Evolutionary conservation across 306 rosid species (phyloP), one percentile per base, ranked within the genome.

Genomic region (Vigna hirtella): DNA sequence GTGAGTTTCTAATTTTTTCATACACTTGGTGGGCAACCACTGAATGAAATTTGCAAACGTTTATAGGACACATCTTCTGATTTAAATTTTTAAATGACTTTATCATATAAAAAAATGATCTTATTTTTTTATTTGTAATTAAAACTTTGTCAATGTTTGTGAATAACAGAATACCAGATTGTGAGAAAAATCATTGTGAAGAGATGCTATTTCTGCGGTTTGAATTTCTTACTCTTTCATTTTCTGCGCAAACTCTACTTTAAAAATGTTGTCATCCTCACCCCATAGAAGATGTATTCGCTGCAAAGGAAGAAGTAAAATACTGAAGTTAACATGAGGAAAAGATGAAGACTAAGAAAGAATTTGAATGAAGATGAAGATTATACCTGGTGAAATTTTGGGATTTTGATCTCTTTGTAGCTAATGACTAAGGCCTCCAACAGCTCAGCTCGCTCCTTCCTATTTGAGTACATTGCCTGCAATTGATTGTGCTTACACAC

Each of bases 251-350:
- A 85, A 79, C 63, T 89, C 89, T 16, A 77, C 55, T 13, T 84
- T 83, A 86, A 93, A 87, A 72, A 91, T 51, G 76, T 78, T 84
- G 73, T 93, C 97, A 11, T 89, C 78, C 77, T 84, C 95, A 7
- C 97, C 97, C 98, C 98, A 93, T 34, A 93, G 28, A 1, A 93
- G 87, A 76, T 87, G 94, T 51, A 93, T 81, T 82, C 75, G 72
- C 97, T 93, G 88, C 81, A 67, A 18, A 34, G 12, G 13, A 11
- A 56, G 30, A 32, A 26, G 65, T 30, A 2, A 62, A 52, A 10
- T 15, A 14, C 0, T 9, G 24, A 28, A 49, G 43, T 45, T 49
- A 12, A 2, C 3, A 22, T 9, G 1, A 52, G 2, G 28, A 34
- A 17, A 32, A n/a, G 0, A 34, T 2, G 55, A 57, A 38, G 47